phyloP scores from a whole-genome alignment of 2,329 filamentous ascomycete species.

The Phialophora macrospora region DNA sequence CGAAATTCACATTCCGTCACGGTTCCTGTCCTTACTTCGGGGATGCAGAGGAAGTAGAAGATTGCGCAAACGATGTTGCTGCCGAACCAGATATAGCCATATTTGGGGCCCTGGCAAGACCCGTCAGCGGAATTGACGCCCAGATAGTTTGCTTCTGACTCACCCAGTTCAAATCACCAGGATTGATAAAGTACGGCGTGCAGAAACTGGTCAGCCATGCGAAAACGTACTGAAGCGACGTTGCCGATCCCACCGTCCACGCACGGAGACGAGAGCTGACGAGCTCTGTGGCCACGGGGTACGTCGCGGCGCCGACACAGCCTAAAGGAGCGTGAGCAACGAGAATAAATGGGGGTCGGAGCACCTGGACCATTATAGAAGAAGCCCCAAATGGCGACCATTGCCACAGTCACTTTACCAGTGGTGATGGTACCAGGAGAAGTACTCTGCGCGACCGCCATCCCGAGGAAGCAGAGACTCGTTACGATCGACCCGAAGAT shows the following conservation, averaged over 20 bases:
- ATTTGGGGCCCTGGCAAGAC: slow-evolving; percentile 4
- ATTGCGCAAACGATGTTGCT: slow-evolving; percentile 15
- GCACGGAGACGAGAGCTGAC: slow-evolving; percentile 44
- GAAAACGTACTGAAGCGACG: slow-evolving; percentile 45
- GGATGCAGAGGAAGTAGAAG: slow-evolving; percentile 20
- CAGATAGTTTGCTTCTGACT: neutral
- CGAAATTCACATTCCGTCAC: neutral
- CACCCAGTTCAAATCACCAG: slow-evolving; percentile 46
- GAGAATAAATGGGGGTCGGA: neutral
- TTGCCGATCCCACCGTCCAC: slow-evolving; percentile 45
- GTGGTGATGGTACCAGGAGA: slow-evolving; percentile 32
- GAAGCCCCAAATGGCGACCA: slow-evolving; percentile 46
- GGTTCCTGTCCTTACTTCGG: slow-evolving; percentile 6
- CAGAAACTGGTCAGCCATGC: slow-evolving; percentile 47
- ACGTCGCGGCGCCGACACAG: slow-evolving; percentile 44
- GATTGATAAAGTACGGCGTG: slow-evolving; percentile 50
- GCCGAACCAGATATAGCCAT: slow-evolving; percentile 19
- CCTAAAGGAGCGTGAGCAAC: slow-evolving; percentile 20
- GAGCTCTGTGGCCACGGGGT: slow-evolving; percentile 42
- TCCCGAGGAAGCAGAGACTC: slow-evolving; percentile 54
- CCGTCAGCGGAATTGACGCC: neutral
- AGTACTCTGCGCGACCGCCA: slow-evolving; percentile 48
- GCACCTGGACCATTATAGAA: slow-evolving; percentile 41
- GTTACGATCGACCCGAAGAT: slow-evolving; percentile 54
- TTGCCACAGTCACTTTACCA: slow-evolving; percentile 43